These are phyloP conservation scores for Coprinopsis sp. DNA, from an alignment of 768 basidiomycete species.

Conservation along the genomic window DNA sequence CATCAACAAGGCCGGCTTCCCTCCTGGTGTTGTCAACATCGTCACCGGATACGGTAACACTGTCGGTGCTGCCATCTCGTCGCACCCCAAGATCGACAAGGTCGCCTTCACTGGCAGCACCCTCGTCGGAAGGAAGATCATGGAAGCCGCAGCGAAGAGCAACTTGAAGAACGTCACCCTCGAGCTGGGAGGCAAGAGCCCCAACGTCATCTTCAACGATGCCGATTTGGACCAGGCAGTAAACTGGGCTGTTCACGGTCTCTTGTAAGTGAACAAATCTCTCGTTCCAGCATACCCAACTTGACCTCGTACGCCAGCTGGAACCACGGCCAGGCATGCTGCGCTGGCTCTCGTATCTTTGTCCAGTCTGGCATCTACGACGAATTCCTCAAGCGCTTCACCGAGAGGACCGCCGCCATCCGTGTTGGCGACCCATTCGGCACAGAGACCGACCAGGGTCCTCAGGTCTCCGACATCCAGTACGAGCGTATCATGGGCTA, in stretches of 20 bases:
- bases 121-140: slow-evolving; percentile 69
- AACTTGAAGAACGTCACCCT: slow-evolving; percentile 85
- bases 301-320: no score
- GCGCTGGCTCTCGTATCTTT: slow-evolving; percentile 79
- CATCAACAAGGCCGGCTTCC: slow-evolving; percentile 70
- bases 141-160: slow-evolving; percentile 73
- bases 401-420: slow-evolving; percentile 45
- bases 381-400: slow-evolving; percentile 63
- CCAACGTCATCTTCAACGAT: slow-evolving; percentile 68
- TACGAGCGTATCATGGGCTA: slow-evolving; percentile 72
- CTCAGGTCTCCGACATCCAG: slow-evolving; percentile 73
- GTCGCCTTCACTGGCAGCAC: slow-evolving; percentile 88
- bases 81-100: slow-evolving; percentile 70
- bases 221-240: slow-evolving; percentile 70
- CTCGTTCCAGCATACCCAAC: not conserved
- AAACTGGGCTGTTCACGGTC: slow-evolving; percentile 65
- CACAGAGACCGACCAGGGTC: slow-evolving; percentile 61
- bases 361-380: slow-evolving; percentile 81
- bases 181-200: slow-evolving; percentile 77
- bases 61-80: slow-evolving; percentile 63
- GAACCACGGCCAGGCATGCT: slow-evolving; percentile 75
- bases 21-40: slow-evolving; percentile 75
- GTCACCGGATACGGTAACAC: slow-evolving; percentile 68
- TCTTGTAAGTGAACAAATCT: slow-evolving; percentile 55
- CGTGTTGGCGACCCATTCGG: slow-evolving; percentile 72